Evolutionary conservation across 2,329 filamentous ascomycete genomes (phyloP), one percentile per base, ranked within the genome.

Genomic region (Geosmithia flava): DNA sequence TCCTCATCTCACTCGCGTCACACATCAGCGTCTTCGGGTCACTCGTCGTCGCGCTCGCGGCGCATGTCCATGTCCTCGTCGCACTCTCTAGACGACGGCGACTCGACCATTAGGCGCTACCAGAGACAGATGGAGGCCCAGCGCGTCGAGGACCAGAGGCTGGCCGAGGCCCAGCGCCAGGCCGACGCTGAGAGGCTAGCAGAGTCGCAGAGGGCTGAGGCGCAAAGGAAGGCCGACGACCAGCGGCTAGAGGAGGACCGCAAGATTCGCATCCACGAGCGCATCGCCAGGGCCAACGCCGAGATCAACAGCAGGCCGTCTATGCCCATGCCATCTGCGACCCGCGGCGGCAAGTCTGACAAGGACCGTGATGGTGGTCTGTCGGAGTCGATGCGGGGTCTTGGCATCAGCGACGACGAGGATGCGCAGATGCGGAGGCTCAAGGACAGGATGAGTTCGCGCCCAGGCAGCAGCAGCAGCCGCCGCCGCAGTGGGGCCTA

Each of bases 261-360:
- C 30, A 54, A 56, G 29, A 50, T 53, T 27, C 53, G 50, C 30
- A 53, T 62, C 2, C 57, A 58, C 30, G 51, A 55, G 7, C 62
- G 63, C 53, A 70, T 72, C 48, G 61, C 60, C 8, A 60, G 59
- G 49, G 66, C 67, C 48, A 73, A 73, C 47, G 61, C 62, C 37
- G 62, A 64, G 49, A 72, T 73, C 48, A 59, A 63, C 49, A 61
- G 54, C 51, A 67, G 70, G 10, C 58, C 60, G 17, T 51, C 60
- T 7, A 59, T 64, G 16, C 62, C 62, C 42, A 52, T 56, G 8
- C 53, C 23, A 58, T 5, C 52, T 53, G 54, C 52, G 48, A 53
- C 51, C 53, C 20, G 53, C 50, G 29, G 54, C 19, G 55, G 56
- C 51, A 51, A 58, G 42, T 49, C 47, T 10, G 44, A 48, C 40